Evolutionary conservation across 768 basidiomycete species (phyloP), one percentile per base, ranked within the genome.

Genomic region (Termitomyces sp.): DNA sequence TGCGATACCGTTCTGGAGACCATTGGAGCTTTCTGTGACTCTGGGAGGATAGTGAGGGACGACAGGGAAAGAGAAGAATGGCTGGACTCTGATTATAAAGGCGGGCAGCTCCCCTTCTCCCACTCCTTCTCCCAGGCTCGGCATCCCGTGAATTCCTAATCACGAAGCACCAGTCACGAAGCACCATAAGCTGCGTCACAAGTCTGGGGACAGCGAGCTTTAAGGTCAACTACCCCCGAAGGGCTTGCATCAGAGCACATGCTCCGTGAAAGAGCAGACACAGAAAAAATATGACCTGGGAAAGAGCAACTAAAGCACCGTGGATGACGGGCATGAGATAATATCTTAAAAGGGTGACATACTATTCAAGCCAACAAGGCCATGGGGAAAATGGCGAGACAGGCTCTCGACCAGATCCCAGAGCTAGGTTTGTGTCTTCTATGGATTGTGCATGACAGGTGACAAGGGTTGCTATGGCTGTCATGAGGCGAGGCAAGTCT

Each of bases 171-270:
- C 24, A 44, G n/a, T 45, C 9, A 45, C 26, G 4, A 19, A 45
- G 19, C 7, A 19, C 24, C 24, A 44, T 3, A 9, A n/a, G 5
- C 4, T 30, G n/a, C 17, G 45, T 45, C 45, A 45, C 12, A 44
- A 32, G 32, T 19, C 2, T 34, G 12, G 9, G 34, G 19, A 21
- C 19, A 46, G 6, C 11, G 19, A 19, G 12, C n/a, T n/a, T 19
- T 21, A 21, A 14, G 30, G 24, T 28, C 30, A 6, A 51, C 42
- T 49, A 54, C 34, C 53, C n/a, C 37, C 34, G 22, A 51, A 54
- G 42, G 45, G n/a, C n/a, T 22, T 45, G 15, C 21, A 51, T 54
- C 43, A 51, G 54, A 59, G 58, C 54, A 59, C 9, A 30, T 56
- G 58, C 58, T 59, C 58, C 51, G 7, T 38, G 19, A 2, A 40